Evolutionary conservation across 1,139 yeast genomes (phyloP).

Genomic region (Hyphopichia wangnamkhiaoensis): DNA sequence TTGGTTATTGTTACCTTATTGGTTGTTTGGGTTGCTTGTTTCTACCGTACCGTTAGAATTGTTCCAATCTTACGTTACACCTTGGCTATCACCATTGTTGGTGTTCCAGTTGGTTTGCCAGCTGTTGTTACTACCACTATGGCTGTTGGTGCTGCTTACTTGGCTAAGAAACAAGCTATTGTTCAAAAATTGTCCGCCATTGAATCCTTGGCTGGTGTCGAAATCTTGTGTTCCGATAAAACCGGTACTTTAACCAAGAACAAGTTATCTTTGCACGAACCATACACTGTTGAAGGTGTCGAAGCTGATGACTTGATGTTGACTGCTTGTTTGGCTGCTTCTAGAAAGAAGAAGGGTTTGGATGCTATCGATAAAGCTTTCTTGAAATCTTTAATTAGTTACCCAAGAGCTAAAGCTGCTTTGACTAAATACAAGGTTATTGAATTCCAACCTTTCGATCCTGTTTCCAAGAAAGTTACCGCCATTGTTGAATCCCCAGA

Average conservation of each 20-base stretch:
- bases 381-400: conserved; percentile 81
- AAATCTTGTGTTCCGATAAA: conserved; percentile 97
- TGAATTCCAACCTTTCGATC: conserved; percentile 97
- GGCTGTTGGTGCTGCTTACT: conserved; percentile 99
- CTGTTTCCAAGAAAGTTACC: conserved; percentile 95
- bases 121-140: conserved; percentile 99
- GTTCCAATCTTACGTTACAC: conserved; percentile 92
- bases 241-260: conserved; percentile 99
- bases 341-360: conserved; percentile 98
- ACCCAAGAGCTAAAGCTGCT: conserved; percentile 95
- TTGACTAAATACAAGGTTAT: conserved; percentile 92
- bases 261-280: conserved; percentile 95
- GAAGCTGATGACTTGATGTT: conserved; percentile 96
- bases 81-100: conserved; percentile 95
- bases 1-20: conserved; percentile 86
- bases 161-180: conserved; percentile 98
- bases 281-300: conserved; percentile 99
- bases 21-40: conserved; percentile 90
- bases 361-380: conserved; percentile 98
- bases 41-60: conserved; percentile 90
- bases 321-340: conserved; percentile 98
- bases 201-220: conserved; percentile 99
- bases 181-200: conserved; percentile 98
- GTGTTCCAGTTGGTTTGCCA: conserved; percentile 99
- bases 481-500: conserved; percentile 94